A percentile compares a stretch with the other conserved stretches of the same genome.
phyloP scores from a whole-genome alignment of 1,139 yeast genomes.

The Candida glucosophila region DNA sequence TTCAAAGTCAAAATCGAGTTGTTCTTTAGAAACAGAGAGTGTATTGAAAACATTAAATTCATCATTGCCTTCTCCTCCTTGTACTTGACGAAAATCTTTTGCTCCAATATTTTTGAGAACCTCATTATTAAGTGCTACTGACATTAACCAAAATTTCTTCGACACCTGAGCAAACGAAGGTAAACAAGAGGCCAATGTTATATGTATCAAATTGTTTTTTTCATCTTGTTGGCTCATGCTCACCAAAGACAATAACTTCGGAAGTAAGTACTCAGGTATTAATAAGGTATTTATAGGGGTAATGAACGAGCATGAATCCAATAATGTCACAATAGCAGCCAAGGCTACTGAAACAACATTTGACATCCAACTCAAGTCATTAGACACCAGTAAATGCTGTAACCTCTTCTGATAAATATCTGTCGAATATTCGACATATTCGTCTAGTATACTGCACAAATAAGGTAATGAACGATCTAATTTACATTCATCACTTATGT shows the following conservation, averaged over 20 bases:
- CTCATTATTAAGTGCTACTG: slow-evolving; percentile 22
- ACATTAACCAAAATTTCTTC: slow-evolving; percentile 56
- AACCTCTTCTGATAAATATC: slow-evolving; percentile 4
- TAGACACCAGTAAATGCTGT: slow-evolving; percentile 1
- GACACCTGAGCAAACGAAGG: slow-evolving; percentile 64
- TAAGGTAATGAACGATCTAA: slow-evolving; percentile 82
- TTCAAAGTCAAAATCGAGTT: slow-evolving; percentile 43
- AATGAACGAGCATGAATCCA: slow-evolving; percentile 56
- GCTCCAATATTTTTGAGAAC: slow-evolving; percentile 6
- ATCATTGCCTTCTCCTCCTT: slow-evolving; percentile 3
- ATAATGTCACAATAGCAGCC: slow-evolving; percentile 50
- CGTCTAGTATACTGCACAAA: slow-evolving; percentile 42
- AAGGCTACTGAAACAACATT: slow-evolving; percentile 56
- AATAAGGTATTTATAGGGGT: slow-evolving; percentile 69
- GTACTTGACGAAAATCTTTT: no score
- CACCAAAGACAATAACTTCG: slow-evolving; percentile 42
- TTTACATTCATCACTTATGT: slow-evolving; percentile 73
- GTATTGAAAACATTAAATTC: slow-evolving; percentile 8
- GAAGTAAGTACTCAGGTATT: slow-evolving; percentile 76
- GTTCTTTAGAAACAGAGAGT: slow-evolving; percentile 19
- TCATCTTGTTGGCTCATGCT: slow-evolving; percentile 10
- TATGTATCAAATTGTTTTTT: slow-evolving; percentile 36
- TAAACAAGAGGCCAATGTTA: slow-evolving; percentile 63
- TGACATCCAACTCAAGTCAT: slow-evolving; percentile 10
- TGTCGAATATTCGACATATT: slow-evolving; percentile 14